Evolutionary conservation across 1,139 yeast genomes (phyloP).

Genomic region (Diutina pseudorugosa): DNA sequence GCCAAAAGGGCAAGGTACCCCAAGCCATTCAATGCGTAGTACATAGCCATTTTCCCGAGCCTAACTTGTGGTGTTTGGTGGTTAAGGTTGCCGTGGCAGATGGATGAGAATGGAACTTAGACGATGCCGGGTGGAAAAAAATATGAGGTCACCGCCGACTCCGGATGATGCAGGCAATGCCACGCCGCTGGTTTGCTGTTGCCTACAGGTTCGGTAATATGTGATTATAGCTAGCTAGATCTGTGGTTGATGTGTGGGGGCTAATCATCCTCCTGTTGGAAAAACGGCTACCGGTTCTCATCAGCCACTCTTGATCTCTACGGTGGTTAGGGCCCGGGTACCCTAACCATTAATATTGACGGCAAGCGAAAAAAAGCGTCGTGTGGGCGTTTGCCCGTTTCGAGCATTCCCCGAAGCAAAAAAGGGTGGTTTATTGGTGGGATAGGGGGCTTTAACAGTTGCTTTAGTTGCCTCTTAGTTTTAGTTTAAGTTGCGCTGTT

Average conservation of each 20-base stretch:
- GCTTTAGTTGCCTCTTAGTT: too few species aligned
- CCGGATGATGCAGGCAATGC: not conserved
- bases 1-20: not conserved
- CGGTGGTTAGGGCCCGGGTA: not conserved
- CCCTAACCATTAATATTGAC: not conserved
- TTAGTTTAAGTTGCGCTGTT: too few species aligned
- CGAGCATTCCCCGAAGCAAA: not conserved
- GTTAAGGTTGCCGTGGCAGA: not conserved
- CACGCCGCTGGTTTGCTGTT: not conserved
- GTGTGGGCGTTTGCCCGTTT: not conserved
- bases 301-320: not conserved
- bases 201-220: not conserved
- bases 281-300: not conserved
- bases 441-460: too few species aligned
- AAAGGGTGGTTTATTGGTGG: too few species aligned
- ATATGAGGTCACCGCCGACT: not conserved
- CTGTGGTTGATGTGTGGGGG: too few species aligned
- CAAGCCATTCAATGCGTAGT: not conserved
- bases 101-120: not conserved
- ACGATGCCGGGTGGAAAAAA: not conserved
- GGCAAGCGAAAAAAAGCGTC: not conserved
- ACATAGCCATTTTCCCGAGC: not conserved
- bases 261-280: too few species aligned
- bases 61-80: not conserved
- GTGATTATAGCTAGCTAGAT: too few species aligned